Evolutionary conservation across 768 basidiomycete genomes (phyloP).

Genomic region (Boletus pseudopeckii): DNA sequence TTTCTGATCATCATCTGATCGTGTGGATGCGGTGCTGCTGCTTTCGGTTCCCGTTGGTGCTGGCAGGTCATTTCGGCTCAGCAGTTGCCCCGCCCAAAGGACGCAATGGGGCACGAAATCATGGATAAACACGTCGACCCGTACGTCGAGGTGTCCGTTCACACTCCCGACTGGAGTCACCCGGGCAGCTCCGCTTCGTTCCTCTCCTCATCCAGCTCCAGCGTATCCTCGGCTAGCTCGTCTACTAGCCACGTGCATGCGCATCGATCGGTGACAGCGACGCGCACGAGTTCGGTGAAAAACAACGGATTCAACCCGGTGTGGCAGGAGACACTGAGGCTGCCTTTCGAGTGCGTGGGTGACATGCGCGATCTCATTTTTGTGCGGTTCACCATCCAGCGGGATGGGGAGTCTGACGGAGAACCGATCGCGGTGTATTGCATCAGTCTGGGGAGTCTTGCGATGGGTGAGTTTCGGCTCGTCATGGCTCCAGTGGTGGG

Average conservation of each 20-base stretch:
- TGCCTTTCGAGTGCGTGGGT: constrained; percentile 76
- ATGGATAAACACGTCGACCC: constrained; percentile 63
- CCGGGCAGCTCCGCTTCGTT: constrained; percentile 16
- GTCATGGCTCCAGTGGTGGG: neutral
- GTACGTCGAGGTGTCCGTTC: constrained; percentile 76
- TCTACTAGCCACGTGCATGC: constrained; percentile 16
- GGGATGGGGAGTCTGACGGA: constrained; percentile 57
- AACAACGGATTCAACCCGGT: constrained; percentile 92
- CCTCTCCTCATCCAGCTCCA: constrained; percentile 7
- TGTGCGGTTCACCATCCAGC: constrained; percentile 71
- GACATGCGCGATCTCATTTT: constrained; percentile 83
- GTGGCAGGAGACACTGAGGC: constrained; percentile 68
- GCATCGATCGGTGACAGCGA: constrained; percentile 47
- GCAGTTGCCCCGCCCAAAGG: constrained; percentile 75
- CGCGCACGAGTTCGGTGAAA: constrained; percentile 61
- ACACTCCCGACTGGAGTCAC: constrained; percentile 68
- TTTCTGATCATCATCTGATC: neutral
- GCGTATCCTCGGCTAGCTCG: constrained; percentile 1
- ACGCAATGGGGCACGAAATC: constrained; percentile 59
- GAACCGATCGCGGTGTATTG: constrained; percentile 74
- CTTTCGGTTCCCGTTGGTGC: neutral
- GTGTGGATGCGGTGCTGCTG: neutral
- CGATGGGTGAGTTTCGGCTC: constrained; percentile 53
- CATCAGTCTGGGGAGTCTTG: constrained; percentile 64
- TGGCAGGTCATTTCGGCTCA: constrained; percentile 78